These are phyloP conservation scores for Eucalyptus sp. DNA, from an alignment of 345 rosid species.

Conservation along the genomic window DNA sequence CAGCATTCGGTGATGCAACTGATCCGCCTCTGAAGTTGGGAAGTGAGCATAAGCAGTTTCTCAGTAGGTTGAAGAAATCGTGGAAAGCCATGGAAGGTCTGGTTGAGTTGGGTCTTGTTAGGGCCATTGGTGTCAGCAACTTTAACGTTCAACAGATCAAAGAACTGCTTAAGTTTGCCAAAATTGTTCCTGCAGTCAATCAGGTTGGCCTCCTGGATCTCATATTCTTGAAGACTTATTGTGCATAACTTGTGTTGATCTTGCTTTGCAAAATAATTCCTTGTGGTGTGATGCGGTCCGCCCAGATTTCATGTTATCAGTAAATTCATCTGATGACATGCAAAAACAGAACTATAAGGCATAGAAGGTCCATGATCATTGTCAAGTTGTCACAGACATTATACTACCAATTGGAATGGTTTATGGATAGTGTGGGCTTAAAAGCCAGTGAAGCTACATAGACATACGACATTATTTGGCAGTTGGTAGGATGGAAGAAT, in stretches of 20 bases:
- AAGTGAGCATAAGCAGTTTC: slow-evolving; percentile 41
- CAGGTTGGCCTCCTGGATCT: slow-evolving; percentile 19
- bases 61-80: slow-evolving; percentile 44
- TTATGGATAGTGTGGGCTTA: not conserved
- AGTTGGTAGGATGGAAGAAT: not conserved
- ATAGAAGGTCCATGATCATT: not conserved
- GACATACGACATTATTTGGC: not conserved
- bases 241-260: not conserved
- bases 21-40: slow-evolving; percentile 53
- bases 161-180: slow-evolving; percentile 46
- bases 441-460: not conserved
- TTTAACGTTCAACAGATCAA: slow-evolving; percentile 40
- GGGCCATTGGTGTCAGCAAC: slow-evolving; percentile 54
- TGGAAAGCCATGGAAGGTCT: slow-evolving; percentile 61
- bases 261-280: not conserved
- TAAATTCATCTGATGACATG: not conserved
- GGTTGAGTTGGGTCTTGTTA: slow-evolving; percentile 34
- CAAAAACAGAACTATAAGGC: not conserved
- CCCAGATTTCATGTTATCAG: not conserved
- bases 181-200: slow-evolving; percentile 46
- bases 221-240: not conserved
- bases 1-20: slow-evolving; percentile 52
- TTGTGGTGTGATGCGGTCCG: not conserved
- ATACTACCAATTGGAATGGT: not conserved
- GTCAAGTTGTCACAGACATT: not conserved